Base-by-base conservation (phyloP, 306 rosid genomes). In the Prunus dulcis region DNA sequence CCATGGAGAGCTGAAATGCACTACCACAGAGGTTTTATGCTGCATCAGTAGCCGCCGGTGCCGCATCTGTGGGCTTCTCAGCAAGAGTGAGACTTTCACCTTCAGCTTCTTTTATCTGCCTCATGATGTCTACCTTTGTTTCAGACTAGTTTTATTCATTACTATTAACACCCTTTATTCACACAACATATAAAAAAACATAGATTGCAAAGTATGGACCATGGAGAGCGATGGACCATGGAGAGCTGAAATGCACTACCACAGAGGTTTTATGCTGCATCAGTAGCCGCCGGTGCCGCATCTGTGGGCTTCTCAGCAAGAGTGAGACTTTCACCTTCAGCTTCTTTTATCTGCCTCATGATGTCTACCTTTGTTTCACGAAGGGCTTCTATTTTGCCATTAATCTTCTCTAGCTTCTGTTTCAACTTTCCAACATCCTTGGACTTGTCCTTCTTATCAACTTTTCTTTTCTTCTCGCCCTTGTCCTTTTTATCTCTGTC, bases 61-160 rank as follows among this genome's bases (percentile, higher is more conserved):
- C 68, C 19, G 67, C 67, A 34, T 56, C 2, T 61, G 74, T 65
- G 53, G 72, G 58, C 64, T 71, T 76, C 80, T 80, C 84, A 8
- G 25, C 34, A 43, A 49, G 77, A 9, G 32, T 76, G 12, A 45
- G 51, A 77, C 57, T 71, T 57, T 51, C 79, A 38, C 46, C 78
- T 82, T 89, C 89, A 1, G 79, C 83, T 81, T 84, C 92, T 79
- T 81, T 86, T 67, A 93, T 90, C 86, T 90, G 91, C 78, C 65
- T 77, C 50, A 73, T 58, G 53, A 87, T 76, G 3, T 87, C 87
- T 41, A 81, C 87, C 79, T 89, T 90, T 67, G 81, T 25, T 43
- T 74, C 85, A 12, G 57, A 52, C 6, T 52, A 52, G 57, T 52
- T 52, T 30, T 63, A 30, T 63, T 30, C 43, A 18, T 30, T 63